Percentiles rank a stretch among this genome's conserved stretches.
These are phyloP conservation scores for Beauveria asiatica DNA, from an alignment of 2,329 filamentous ascomycete genomes.

Conservation along the genomic window DNA sequence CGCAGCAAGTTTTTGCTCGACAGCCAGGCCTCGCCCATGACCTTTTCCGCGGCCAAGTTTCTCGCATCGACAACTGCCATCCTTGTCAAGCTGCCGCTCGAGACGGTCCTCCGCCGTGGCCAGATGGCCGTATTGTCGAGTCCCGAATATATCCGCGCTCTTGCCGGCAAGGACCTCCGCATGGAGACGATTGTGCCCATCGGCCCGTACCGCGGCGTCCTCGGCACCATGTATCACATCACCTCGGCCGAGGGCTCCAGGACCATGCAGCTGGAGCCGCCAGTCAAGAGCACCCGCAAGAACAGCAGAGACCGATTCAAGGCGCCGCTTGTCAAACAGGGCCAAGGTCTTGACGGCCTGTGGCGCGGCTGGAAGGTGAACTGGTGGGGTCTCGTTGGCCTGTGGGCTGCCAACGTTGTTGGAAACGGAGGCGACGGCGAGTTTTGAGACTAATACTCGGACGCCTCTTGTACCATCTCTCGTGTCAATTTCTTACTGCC, in stretches of 20 bases:
- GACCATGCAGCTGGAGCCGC: constrained; percentile 30
- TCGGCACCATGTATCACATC: constrained; percentile 89
- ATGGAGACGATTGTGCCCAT: constrained; percentile 71
- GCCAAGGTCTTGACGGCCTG: constrained; percentile 60
- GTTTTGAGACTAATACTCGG: constrained; percentile 32
- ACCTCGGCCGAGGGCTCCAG: constrained; percentile 70
- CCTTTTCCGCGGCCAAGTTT: constrained; percentile 78
- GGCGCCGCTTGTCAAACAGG: constrained; percentile 39
- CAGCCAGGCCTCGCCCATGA: constrained; percentile 67
- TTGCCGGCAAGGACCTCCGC: constrained; percentile 32
- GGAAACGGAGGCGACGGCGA: constrained; percentile 53
- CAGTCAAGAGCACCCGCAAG: constrained; percentile 25
- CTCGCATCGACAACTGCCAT: constrained; percentile 71
- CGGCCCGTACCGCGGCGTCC: constrained; percentile 73
- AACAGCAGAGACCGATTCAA: constrained; percentile 25
- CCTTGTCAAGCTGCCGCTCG: constrained; percentile 78
- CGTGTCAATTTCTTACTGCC: background rate
- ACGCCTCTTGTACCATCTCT: background rate
- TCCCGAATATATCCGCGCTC: constrained; percentile 40
- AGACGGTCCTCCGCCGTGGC: constrained; percentile 82
- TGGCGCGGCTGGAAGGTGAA: constrained; percentile 71
- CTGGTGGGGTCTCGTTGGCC: constrained; percentile 66
- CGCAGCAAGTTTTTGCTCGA: constrained; percentile 80
- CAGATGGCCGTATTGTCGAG: constrained; percentile 66
- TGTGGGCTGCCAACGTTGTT: constrained; percentile 62